These are phyloP conservation scores for Amanita molliuscula DNA, from an alignment of 768 basidiomycete genomes.

Conservation along the genomic window DNA sequence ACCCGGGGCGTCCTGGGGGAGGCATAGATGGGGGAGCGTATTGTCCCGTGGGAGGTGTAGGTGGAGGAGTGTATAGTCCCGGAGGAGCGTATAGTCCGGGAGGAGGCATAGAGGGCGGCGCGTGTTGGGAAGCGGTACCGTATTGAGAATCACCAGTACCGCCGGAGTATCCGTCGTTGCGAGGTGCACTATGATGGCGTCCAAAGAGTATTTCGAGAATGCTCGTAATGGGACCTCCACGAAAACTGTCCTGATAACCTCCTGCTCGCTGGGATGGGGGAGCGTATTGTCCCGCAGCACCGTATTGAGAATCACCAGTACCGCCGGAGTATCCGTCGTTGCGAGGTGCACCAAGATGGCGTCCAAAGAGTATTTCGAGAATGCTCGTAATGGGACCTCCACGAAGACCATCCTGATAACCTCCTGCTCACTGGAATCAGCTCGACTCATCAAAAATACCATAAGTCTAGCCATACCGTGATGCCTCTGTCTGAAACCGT, in stretches of 20 bases:
- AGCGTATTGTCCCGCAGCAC: no score
- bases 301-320: no score
- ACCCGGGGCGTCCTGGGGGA: conserved; percentile 2
- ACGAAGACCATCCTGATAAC: neutral
- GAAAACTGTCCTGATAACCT: no score
- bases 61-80: no score
- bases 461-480: neutral
- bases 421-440: conserved; percentile 8
- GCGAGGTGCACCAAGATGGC: no score
- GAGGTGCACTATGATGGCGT: neutral
- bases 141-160: neutral
- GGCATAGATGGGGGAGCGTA: no score
- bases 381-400: neutral
- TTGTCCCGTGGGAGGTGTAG: neutral
- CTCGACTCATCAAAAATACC: conserved; percentile 15
- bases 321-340: no score
- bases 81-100: neutral
- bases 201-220: no score
- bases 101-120: neutral
- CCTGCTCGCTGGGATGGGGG: no score
- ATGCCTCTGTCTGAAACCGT: neutral
- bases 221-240: no score
- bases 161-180: neutral
- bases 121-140: neutral
- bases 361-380: no score